These are phyloP conservation scores for Acer negundo DNA, from an alignment of 345 rosid species.

Conservation along the genomic window DNA sequence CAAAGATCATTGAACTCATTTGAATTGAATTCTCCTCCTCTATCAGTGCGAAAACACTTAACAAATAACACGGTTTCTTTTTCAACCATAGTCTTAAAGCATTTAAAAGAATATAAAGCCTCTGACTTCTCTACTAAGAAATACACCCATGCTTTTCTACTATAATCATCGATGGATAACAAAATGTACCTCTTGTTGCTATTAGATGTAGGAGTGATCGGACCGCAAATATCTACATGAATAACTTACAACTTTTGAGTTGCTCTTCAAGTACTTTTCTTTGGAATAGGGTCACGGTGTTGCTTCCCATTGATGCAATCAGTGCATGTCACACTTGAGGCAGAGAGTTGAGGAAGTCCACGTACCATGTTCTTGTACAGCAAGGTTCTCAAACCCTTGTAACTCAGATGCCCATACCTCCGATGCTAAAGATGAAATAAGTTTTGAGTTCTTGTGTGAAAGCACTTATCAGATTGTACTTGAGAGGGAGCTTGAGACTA, in stretches of 20 bases:
- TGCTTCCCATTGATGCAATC: neutral
- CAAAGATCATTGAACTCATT: no score
- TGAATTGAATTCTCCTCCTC: no score
- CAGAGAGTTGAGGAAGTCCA: slow-evolving; percentile 14
- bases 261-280: neutral
- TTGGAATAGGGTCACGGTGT: no score
- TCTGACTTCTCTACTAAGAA: no score
- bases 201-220: slow-evolving; percentile 2
- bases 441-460: slow-evolving; percentile 13
- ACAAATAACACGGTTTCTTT: no score
- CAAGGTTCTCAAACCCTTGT: slow-evolving; percentile 18
- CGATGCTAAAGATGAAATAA: neutral
- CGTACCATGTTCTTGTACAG: slow-evolving; percentile 6
- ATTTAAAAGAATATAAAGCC: no score
- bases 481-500: slow-evolving; percentile 17
- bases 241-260: neutral
- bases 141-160: no score
- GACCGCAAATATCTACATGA: neutral
- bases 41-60: no score
- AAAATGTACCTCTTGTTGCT: neutral
- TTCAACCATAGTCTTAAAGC: no score
- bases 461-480: slow-evolving; percentile 15
- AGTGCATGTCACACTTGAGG: neutral
- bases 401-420: slow-evolving; percentile 13
- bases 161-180: no score